Evolutionary conservation across 129 eudicot genomes (phyloP), one percentile per base, ranked within the genome.

Genomic region (Gnaphalium uliginosum): DNA sequence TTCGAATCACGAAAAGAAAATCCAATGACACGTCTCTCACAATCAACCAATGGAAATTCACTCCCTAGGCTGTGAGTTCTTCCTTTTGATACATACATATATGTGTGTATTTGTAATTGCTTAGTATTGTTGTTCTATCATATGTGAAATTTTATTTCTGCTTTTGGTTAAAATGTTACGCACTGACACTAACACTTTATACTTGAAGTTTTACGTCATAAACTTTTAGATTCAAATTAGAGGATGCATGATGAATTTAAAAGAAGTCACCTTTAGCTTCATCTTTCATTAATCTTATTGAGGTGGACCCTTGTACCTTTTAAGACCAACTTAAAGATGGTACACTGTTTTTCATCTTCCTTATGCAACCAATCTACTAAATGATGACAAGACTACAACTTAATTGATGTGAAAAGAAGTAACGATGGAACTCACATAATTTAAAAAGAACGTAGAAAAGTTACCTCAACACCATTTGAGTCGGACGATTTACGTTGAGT

Each of bases 51-150:
- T 60, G 54, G 73, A 58, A 83, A 8, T 74, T 73, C 4, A 58
- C 75, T 33, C 81, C 87, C 54, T 63, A 74, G 72, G 79, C 83
- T 39, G 92, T 82, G 19, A 82, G 89, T 78, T 69, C 54, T 54
- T 59, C 29, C 18, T 63, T 61, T 61, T 46, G 37, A 51, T 10
- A 51, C 58, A 51, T 51, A 51, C 22, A 51, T 18, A 50, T 50
- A 51, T 51, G 58, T 51, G 58, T 51, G 57, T 56, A 5, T 21
- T 6, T 1, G 61, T 57, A 57, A 57, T 57, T 14, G 8, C 58
- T 51, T 51, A 18, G 58, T 0, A 51, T 51, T 51, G 21, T 4
- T 10, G 7, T 51, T 51, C 58, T 51, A 51, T 18, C 3, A 14
- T 18, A 51, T 51, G 22, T 51, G n/a, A 17, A 17, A 51, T 11